These are phyloP conservation scores for Rhizomucor miehei DNA, from an alignment of 371 early-diverging fungal species.

Conservation along the genomic window DNA sequence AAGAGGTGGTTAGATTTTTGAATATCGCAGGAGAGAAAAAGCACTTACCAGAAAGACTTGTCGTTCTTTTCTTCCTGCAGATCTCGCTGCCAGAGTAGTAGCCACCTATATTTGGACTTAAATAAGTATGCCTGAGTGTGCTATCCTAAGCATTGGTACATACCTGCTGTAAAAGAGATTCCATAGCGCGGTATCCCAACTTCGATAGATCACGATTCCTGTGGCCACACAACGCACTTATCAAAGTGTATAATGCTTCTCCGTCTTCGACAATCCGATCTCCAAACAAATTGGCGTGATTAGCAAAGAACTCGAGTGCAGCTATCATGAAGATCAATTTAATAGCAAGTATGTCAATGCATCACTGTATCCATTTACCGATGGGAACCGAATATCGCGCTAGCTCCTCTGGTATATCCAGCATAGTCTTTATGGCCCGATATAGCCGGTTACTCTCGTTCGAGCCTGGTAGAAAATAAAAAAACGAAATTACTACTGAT, in stretches of 20 bases:
- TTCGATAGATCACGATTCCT: conserved; percentile 49
- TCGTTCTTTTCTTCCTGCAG: conserved; percentile 14
- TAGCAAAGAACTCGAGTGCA: conserved; percentile 52
- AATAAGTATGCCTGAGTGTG: too few relatives aligned
- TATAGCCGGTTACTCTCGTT: conserved; percentile 34
- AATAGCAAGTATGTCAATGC: background rate
- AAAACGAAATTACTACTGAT: background rate
- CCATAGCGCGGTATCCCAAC: conserved; percentile 50
- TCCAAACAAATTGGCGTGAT: conserved; percentile 53
- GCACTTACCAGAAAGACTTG: conserved; percentile 20
- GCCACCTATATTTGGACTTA: too few relatives aligned
- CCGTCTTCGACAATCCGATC: conserved; percentile 39
- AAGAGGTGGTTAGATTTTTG: background rate
- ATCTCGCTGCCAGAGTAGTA: background rate
- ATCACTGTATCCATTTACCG: conserved; percentile 25
- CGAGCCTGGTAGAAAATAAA: conserved; percentile 4
- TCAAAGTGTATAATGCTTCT: conserved; percentile 33
- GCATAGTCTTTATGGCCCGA: conserved; percentile 24
- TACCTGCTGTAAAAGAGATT: conserved; percentile 53
- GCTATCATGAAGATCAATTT: conserved; percentile 28
- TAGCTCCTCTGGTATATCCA: conserved; percentile 47
- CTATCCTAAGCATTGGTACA: background rate
- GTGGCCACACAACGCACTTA: conserved; percentile 38
- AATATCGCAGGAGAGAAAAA: background rate
- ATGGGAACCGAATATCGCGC: conserved; percentile 41